Base-by-base conservation (phyloP, 164 flowering plant species). In the Stephania japonica region DNA sequence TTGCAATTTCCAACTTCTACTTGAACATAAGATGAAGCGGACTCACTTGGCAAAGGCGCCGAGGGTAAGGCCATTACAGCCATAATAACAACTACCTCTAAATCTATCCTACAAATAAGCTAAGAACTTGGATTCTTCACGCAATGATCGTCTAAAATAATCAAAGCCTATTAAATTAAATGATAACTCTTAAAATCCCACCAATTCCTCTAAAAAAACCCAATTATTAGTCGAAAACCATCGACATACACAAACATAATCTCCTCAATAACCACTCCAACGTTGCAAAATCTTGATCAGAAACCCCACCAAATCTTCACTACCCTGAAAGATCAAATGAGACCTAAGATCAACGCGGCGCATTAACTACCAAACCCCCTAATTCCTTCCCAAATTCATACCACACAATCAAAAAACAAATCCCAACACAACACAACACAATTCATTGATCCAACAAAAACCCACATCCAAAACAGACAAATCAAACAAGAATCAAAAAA, bases 1-100 rank as follows among this genome's bases (percentile, higher is more conserved):
- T 78, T 82, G 85, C 90, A 86, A 68, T 67, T 65, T 72, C 75
- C 56, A 79, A 85, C 72, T 71, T 86, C 83, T 1, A 81, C 42
- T 5, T 11, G 76, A 65, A 44, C 44, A 63, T 75, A 73, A 75
- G 75, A 24, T 7, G 69, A 67, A 65, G 73, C 32, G 1, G 64
- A 65, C 67, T 41, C 42, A 71, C 27, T 25, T 66, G 19, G 53
- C 19, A 73, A n/a, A 23, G 61, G 3, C 24, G 26, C 62, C n/a
- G 79, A 68, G 68, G 72, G 47, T 27, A 65, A 44, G 63, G 47
- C 47, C 63, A 65, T 65, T 24, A 13, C 47, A 25, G 32, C 66
- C 32, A 13, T 63, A 6, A 63, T 63, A 63, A 63, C 66, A 21
- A 21, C 64, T 63, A 56, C 66, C 21, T 61, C 21, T 61, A 19